Conservation (phyloP, 306 rosid genomes). For the Medicago truncatula region MtrunA17r5.0-ANR NC_053044.1:9516501-9517000, state of each 20-base stretch:
- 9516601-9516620: neutral
- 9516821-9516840: neutral
- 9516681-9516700: neutral
- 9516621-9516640: conserved; percentile 47
- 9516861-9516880: neutral
- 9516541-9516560: conserved; percentile 36
- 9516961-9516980: no score
- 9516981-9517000: no score
- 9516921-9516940: no score
- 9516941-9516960: no score
- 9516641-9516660: conserved; percentile 42
- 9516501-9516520: conserved; percentile 34
- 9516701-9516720: neutral
- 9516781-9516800: no score
- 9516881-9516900: no score
- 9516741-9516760: neutral
- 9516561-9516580: neutral
- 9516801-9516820: neutral
- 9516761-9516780: neutral
- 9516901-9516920: no score
- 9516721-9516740: no score
- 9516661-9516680: conserved; percentile 24
- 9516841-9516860: neutral
- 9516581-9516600: neutral
- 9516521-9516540: conserved; percentile 37